Conservation (phyloP, 140 eudicot genomes). For the Senecio squalidus region DNA sequence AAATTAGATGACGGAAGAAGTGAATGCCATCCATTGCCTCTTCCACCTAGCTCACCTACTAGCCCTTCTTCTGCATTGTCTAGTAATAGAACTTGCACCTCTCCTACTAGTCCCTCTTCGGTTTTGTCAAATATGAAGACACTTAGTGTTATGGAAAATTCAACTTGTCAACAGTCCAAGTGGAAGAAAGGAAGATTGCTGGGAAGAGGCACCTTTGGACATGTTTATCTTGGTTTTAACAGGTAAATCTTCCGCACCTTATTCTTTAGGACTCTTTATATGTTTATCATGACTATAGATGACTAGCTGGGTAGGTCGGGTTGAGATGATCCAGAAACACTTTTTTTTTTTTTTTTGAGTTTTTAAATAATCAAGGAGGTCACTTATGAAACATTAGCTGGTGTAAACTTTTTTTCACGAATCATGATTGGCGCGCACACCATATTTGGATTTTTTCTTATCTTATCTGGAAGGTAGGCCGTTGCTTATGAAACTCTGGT, state of each 20-base stretch:
- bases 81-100: constrained; percentile 48
- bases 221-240: constrained; percentile 95
- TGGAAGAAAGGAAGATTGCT: constrained; percentile 95
- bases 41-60: constrained; percentile 87
- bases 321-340: neutral
- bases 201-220: constrained; percentile 98
- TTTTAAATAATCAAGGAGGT: neutral
- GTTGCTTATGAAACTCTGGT: constrained; percentile 14
- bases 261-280: neutral
- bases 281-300: constrained; percentile 6
- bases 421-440: constrained; percentile 1
- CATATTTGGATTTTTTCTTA: neutral
- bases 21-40: constrained; percentile 75
- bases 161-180: constrained; percentile 37
- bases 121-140: constrained; percentile 52
- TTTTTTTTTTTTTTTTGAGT: neutral
- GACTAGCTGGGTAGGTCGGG: neutral
- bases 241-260: constrained; percentile 33
- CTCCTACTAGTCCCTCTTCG: constrained; percentile 78
- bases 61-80: constrained; percentile 55
- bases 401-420: neutral
- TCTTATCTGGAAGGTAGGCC: neutral
- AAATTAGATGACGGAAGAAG: constrained; percentile 64
- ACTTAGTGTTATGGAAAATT: constrained; percentile 29
- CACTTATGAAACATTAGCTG: neutral